Evolutionary conservation across 352 stramenopile genomes (phyloP).

Genomic region (Globisporangium okanoganense): DNA sequence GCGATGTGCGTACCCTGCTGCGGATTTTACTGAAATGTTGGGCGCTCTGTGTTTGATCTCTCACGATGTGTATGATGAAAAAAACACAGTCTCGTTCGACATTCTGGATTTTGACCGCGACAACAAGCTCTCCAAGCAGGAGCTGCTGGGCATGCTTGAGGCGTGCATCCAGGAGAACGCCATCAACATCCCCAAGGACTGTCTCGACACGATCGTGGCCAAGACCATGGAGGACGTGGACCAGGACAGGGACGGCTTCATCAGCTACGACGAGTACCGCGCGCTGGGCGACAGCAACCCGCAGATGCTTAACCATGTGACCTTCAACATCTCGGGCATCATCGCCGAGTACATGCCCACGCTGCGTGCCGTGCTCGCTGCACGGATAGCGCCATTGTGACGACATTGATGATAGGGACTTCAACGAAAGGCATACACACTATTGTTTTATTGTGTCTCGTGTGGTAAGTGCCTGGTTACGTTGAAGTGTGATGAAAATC

Average conservation of each 20-base stretch:
- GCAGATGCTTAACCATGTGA: conserved; percentile 80
- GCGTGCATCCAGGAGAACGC: conserved; percentile 70
- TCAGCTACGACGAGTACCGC: conserved; percentile 74
- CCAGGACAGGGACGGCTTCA: conserved; percentile 59
- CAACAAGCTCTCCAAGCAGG: conserved; percentile 63
- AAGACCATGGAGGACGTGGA: conserved; percentile 74
- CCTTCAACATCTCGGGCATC: conserved; percentile 75
- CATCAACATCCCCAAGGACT: conserved; percentile 69
- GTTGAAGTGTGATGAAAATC: conserved; percentile 3
- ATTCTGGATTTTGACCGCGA: conserved; percentile 74
- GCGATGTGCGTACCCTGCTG: conserved; percentile 34
- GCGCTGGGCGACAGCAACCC: conserved; percentile 54
- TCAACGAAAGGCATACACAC: neutral
- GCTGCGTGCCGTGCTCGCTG: conserved; percentile 42
- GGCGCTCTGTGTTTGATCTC: neutral
- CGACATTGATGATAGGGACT: neutral
- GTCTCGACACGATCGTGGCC: conserved; percentile 56
- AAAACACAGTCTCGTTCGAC: conserved; percentile 68
- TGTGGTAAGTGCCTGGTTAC: neutral
- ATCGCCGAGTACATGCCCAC: conserved; percentile 74
- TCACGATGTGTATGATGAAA: neutral
- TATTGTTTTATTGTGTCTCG: conserved; percentile 8
- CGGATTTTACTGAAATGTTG: neutral
- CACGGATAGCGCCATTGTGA: conserved; percentile 12
- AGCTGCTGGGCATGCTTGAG: conserved; percentile 69